Base-by-base conservation (phyloP, 2,329 filamentous ascomycete species). In the Cercospora nicotianae region DNA sequence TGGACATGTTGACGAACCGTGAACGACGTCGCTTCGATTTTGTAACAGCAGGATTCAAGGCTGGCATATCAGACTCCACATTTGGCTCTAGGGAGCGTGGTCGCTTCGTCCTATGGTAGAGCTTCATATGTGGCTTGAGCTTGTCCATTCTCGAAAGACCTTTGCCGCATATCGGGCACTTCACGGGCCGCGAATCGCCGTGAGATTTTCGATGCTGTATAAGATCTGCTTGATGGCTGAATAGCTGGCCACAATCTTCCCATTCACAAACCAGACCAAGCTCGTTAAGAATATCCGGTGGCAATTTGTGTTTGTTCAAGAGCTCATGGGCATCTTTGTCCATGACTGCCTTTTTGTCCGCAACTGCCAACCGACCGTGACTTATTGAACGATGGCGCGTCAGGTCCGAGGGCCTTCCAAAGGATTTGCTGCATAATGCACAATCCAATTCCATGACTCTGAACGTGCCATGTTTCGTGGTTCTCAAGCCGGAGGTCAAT, bases 111-210 rank as follows among this genome's bases (percentile, higher is more conserved):
- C 36, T 8, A 26, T 57, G 13, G 8, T 57, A 18, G 16, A 23
- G 30, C 2, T 36, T 10, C 20, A 64, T 30, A 39, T 64, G 61
- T 5, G 48, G 12, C 23, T 33, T 64, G 26, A 57, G 61, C 48
- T 58, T 64, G 45, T 64, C 61, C 12, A 55, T 42, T 18, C 61
- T 53, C 5, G 61, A 64, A n/a, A 64, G 33, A 16, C 48, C 61
- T 39, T 64, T 64, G 45, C 48, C 61, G 30, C 61, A 64, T 6
- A 33, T 18, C 10, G 61, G 61, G 23, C 61, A 64, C 16, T 64
- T 55, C 31, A 64, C 48, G 18, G 30, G 30, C 1, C 45, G 23
- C 13, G 8, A 16, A 36, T 57, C 26, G n/a, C 26, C 26, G 16
- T 63, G 60, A 2, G n/a, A 16, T 33, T 23, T 45, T 20, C 16